Percentiles rank a stretch among this genome's conserved stretches.
Evolutionary conservation across 2,329 filamentous ascomycete genomes (phyloP).

Genomic region (Emmonsiellopsis sp.): DNA sequence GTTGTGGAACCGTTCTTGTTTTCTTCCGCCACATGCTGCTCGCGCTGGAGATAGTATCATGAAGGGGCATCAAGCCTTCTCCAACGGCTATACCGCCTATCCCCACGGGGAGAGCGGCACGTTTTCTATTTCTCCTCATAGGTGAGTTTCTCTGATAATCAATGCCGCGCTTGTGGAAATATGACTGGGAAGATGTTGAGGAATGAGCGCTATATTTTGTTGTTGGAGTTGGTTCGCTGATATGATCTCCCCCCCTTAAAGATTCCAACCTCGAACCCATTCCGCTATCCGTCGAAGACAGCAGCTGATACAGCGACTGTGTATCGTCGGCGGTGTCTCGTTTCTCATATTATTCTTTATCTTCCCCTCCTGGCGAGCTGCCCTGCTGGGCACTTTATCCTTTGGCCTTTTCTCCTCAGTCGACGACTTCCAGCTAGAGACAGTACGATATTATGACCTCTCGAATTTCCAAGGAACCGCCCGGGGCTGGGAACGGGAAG

Average conservation of each 20-base stretch:
- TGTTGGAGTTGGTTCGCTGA: background rate
- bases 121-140: conserved; percentile 82
- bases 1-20: background rate
- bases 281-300: conserved; percentile 63
- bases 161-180: background rate
- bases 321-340: conserved; percentile 45
- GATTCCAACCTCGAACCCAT: conserved; percentile 76
- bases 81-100: conserved; percentile 64
- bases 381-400: conserved; percentile 53
- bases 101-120: conserved; percentile 58
- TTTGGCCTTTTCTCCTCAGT: conserved; percentile 59
- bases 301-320: conserved; percentile 61
- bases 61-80: conserved; percentile 77
- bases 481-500: conserved; percentile 90
- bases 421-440: conserved; percentile 75
- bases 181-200: background rate
- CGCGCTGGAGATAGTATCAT: conserved; percentile 47
- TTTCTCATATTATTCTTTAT: conserved; percentile 58
- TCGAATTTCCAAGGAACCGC: conserved; percentile 84
- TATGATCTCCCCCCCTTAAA: conserved; percentile 23
- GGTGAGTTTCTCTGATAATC: conserved; percentile 43
- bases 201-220: too few species aligned
- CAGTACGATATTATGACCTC: conserved; percentile 93
- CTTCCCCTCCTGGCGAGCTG: conserved; percentile 62
- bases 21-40: conserved; percentile 22